Percentiles rank a stretch among this genome's conserved stretches.
Evolutionary conservation across 352 stramenopile genomes (phyloP).

Genomic region (Phytophthora aleatoria): DNA sequence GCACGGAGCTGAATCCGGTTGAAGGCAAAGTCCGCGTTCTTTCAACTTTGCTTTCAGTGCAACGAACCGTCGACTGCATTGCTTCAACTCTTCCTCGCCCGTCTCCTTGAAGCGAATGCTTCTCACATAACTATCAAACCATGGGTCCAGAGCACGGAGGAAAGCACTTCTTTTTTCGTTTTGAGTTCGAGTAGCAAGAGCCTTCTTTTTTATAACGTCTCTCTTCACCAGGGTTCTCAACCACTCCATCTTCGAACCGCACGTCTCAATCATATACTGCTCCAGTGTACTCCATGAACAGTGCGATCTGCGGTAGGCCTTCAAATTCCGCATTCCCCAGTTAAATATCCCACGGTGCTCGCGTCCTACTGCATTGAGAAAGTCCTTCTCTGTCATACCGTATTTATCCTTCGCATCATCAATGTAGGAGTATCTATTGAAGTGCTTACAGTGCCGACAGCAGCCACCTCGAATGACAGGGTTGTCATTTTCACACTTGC

Average conservation of each 20-base stretch:
- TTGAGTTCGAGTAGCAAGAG: conserved; percentile 9
- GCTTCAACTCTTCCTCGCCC: background rate
- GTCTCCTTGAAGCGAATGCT: background rate
- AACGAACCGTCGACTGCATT: background rate
- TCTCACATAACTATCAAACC: background rate
- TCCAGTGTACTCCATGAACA: conserved; percentile 15
- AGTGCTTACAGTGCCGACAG: background rate
- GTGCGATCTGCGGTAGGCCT: no score
- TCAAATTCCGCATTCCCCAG: no score
- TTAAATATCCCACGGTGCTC: no score
- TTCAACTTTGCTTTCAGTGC: no score
- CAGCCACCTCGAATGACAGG: background rate
- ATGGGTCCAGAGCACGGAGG: conserved; percentile 3
- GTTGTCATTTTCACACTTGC: conserved; percentile 37
- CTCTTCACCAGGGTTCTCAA: conserved; percentile 17
- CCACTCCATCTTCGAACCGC: conserved; percentile 24
- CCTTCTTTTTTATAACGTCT: conserved; percentile 10
- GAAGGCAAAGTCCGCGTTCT: no score
- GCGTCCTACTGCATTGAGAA: background rate
- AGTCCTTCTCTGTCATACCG: background rate
- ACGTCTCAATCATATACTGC: conserved; percentile 17
- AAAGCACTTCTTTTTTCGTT: conserved; percentile 6
- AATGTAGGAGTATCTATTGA: no score
- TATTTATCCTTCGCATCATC: background rate
- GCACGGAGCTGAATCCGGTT: no score